Percentiles rank a stretch among this genome's conserved stretches.
phyloP scores from a whole-genome alignment of 2,329 filamentous ascomycete genomes.

The Penicillium aurantiogriseum region DNA sequence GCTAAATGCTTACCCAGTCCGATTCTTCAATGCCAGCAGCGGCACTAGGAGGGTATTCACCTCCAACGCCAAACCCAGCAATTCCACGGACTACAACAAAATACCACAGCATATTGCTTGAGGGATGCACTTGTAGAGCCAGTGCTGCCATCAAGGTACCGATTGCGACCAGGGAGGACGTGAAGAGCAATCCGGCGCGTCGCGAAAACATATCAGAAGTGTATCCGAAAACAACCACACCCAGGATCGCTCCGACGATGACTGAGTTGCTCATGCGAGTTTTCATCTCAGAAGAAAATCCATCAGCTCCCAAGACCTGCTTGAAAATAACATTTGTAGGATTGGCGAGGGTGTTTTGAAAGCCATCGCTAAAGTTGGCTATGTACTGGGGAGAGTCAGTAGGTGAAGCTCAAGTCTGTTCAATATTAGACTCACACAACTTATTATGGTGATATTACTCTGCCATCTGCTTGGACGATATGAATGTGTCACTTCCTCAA shows the following conservation, averaged over 20 bases:
- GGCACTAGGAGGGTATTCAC: constrained; percentile 41
- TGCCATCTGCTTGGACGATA: constrained; percentile 27
- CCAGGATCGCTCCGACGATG: constrained; percentile 32
- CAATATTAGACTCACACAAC: constrained; percentile 25
- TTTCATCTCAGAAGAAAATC: constrained; percentile 30
- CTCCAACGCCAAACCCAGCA: constrained; percentile 39
- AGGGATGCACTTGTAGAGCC: constrained; percentile 38
- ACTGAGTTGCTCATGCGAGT: constrained; percentile 33
- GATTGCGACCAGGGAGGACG: constrained; percentile 29
- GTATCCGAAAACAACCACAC: constrained; percentile 29
- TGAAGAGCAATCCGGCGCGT: constrained; percentile 28
- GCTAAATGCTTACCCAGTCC: constrained; percentile 26
- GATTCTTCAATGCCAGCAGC: constrained; percentile 39
- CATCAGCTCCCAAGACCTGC: constrained; percentile 23
- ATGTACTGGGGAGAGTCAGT: constrained; percentile 20
- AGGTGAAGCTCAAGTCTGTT: neutral
- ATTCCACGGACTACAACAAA: constrained; percentile 39
- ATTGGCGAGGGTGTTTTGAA: constrained; percentile 32
- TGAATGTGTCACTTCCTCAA: constrained; percentile 4
- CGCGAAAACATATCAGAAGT: constrained; percentile 32
- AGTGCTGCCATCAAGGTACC: constrained; percentile 38
- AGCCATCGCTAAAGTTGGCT: constrained; percentile 36
- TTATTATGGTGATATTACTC: constrained; percentile 31
- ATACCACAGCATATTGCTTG: constrained; percentile 39
- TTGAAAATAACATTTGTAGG: constrained; percentile 36